These are phyloP conservation scores for Ligustrum vulgare DNA, from an alignment of 257 asterid genomes.

Conservation along the genomic window DNA sequence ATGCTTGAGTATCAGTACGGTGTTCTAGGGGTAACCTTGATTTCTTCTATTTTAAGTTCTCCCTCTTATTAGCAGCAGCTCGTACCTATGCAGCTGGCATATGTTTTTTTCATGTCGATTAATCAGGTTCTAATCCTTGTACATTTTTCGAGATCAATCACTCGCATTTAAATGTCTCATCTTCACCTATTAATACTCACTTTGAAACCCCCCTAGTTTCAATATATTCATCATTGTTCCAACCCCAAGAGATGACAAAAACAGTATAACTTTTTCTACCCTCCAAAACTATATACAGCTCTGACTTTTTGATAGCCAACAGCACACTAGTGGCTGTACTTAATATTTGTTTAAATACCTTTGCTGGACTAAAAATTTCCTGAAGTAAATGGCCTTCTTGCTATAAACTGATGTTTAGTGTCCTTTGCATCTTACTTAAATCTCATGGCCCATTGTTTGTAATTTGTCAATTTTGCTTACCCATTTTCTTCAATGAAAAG, in stretches of 20 bases:
- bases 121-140: neutral
- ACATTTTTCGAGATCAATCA: neutral
- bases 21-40: neutral
- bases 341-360: neutral
- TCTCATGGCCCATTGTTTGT: neutral
- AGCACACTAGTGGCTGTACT: neutral
- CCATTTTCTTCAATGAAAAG: conserved; percentile 17
- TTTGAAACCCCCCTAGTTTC: neutral
- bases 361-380: neutral
- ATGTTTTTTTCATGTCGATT: neutral
- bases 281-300: neutral
- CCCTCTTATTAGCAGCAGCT: neutral
- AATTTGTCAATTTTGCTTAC: conserved; percentile 1
- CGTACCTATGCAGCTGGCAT: neutral
- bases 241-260: neutral
- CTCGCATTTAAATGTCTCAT: neutral
- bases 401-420: neutral
- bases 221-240: neutral
- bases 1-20: neutral
- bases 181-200: neutral
- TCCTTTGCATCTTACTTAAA: neutral
- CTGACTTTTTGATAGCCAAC: neutral
- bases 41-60: neutral
- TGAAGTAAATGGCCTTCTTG: neutral
- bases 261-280: neutral